Conservation (phyloP, 1,284 basidiomycete species). For the Neolentinus lepideus region DNA sequence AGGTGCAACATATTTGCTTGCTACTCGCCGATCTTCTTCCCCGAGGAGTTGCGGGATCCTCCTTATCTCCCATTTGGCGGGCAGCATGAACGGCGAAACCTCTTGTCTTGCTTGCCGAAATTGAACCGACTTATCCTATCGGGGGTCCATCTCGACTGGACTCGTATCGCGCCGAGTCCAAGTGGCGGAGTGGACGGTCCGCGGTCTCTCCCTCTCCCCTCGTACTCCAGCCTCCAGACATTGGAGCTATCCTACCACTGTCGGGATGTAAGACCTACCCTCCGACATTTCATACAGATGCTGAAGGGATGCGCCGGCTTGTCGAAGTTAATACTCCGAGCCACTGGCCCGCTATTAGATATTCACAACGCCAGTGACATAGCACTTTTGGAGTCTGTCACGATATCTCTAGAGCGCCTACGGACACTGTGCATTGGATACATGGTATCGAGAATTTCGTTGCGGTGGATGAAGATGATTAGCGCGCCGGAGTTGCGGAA, state of each 20-base stretch:
- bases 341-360: conserved; percentile 30
- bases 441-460: background rate
- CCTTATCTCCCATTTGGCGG: conserved; percentile 25
- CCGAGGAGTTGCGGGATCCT: conserved; percentile 27
- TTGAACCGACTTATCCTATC: conserved; percentile 14
- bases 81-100: conserved; percentile 1
- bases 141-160: conserved; percentile 17
- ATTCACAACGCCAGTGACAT: conserved; percentile 8
- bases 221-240: conserved; percentile 18
- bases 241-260: conserved; percentile 41
- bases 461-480: background rate
- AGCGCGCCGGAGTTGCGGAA: background rate
- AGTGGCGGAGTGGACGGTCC: background rate
- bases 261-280: conserved; percentile 36
- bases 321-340: conserved; percentile 32
- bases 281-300: conserved; percentile 30
- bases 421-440: background rate
- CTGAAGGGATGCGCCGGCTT: conserved; percentile 30
- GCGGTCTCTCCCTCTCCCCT: background rate
- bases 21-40: conserved; percentile 35
- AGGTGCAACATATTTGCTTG: conserved; percentile 48
- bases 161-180: background rate
- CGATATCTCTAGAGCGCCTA: background rate
- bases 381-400: background rate
- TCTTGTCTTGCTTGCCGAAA: conserved; percentile 10